phyloP scores from a whole-genome alignment of 257 asterid genomes.

The Ajuga chamaepitys region DNA sequence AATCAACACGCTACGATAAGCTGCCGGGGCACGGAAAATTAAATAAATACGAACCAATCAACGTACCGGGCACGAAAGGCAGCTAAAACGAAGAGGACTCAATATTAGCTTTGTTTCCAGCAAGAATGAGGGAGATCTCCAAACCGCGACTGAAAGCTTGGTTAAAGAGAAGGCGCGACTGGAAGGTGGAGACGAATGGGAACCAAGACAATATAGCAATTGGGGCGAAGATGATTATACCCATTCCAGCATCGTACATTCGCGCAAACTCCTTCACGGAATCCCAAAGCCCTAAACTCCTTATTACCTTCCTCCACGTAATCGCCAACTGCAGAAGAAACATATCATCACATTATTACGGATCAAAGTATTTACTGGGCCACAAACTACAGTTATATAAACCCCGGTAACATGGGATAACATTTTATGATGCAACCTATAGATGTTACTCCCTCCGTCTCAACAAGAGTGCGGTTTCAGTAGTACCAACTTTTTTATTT shows the following conservation, averaged over 20 bases:
- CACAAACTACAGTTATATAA: too few relatives aligned
- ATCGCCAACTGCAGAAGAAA: conserved; percentile 55
- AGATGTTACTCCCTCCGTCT: too few relatives aligned
- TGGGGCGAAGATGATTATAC: conserved; percentile 80
- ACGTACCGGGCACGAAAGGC: neutral
- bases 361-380: too few relatives aligned
- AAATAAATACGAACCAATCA: neutral
- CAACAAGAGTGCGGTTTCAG: too few relatives aligned
- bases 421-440: too few relatives aligned
- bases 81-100: conserved; percentile 47
- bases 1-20: neutral
- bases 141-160: conserved; percentile 99
- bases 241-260: conserved; percentile 99
- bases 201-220: conserved; percentile 91
- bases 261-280: conserved; percentile 93
- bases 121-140: conserved; percentile 96
- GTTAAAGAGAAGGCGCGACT: conserved; percentile 94
- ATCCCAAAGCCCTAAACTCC: conserved; percentile 90
- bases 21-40: neutral
- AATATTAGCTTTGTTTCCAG: conserved; percentile 96
- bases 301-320: conserved; percentile 74
- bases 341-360: neutral
- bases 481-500: too few relatives aligned
- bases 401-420: too few relatives aligned
- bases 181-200: conserved; percentile 96